Evolutionary conservation across 768 basidiomycete species (phyloP), one percentile per base, ranked within the genome.

Genomic region (Russula brevipes): DNA sequence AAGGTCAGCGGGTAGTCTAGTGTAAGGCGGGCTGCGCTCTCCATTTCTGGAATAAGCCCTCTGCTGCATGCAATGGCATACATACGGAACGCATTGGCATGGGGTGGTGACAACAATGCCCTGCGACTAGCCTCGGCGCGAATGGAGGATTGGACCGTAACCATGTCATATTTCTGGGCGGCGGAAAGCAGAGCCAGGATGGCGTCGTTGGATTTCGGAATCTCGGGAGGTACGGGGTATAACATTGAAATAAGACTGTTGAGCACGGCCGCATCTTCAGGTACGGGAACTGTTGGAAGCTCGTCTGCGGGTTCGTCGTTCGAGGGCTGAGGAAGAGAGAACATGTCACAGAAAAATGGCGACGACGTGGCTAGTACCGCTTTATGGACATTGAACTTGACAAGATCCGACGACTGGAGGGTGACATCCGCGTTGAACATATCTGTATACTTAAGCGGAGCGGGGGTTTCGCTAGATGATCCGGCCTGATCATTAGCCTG

Each of bases 151-250:
- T 42, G 60, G 11, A 61, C 47, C 6, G 45, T 1, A 10, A 1
- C 19, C 60, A 61, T 61, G 4, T 61, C 60, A 30, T 56, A 61
- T 42, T 61, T 61, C 33, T 61, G 19, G 19, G 46, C 11, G 12
- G 60, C 54, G 16, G 60, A 24, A 4, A 61, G 60, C 1, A 61
- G 39, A 24, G 46, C 12, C 41, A 61, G 50, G 5, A 56, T 33
- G 2, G 33, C 30, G 31, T 61, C 54, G 4, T 6, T 3, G 3
- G 54, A 56, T 9, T 17, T 3, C 31, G 54, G 60, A 0, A 56
- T 24, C 5, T 41, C 54, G 1, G 54, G 19, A 5, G 30, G 39
- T 4, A 61, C n/a, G 9, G 60, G 47, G 12, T 56, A 61, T 14
- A 61, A 17, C 16, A 56, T 35, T 4, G 54, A 54, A n/a, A 56